Evolutionary conservation across 1,284 basidiomycete genomes (phyloP), one percentile per base, ranked within the genome.

Genomic region (Cryptococcus hybrid): DNA sequence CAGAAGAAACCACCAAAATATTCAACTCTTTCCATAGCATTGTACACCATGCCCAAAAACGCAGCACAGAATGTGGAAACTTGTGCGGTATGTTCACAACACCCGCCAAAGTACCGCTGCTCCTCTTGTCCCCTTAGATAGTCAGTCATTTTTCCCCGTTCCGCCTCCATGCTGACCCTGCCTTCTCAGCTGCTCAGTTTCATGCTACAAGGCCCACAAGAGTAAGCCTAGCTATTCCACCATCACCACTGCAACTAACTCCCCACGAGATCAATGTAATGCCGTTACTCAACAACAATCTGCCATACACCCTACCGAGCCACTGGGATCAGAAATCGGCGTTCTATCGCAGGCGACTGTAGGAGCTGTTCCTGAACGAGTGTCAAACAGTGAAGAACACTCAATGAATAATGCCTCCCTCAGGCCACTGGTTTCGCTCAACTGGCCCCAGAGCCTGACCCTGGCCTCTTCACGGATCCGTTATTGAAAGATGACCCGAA

Each of bases 121-220:
- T 62, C 74, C 12, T 61, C 61, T 37, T 78, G 76, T 63, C 68
- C 68, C 1, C 59, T 68, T 24, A 55, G 74, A 59, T 78, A 78
- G 76, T 78, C 53, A 55, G 73, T 60, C 24, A 30, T 9, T 40
- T 46, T 24, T 30, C 46, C 18, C 18, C 18, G 12, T 8, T 47
- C 12, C n/a, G n/a, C 40, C 9, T 42, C 11, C 11, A 42, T 42
- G 40, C 11, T 11, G 40, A 42, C 40, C n/a, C 0, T 11, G n/a
- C 40, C 9, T 42, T 9, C 40, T 18, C 54, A 78, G 77, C 61
- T 78, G 77, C 59, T 78, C 77, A 1, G 76, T 78, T 3, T 47
- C 65, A 7, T 78, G 77, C 61, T 77, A 70, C 61, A 77, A 77
- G 57, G 53, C 56, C 38, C 76, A 78, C 56, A 77, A 77, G 53